These are phyloP conservation scores for Epichloe gansuensis DNA, from an alignment of 2,329 filamentous ascomycete genomes.

Conservation along the genomic window DNA sequence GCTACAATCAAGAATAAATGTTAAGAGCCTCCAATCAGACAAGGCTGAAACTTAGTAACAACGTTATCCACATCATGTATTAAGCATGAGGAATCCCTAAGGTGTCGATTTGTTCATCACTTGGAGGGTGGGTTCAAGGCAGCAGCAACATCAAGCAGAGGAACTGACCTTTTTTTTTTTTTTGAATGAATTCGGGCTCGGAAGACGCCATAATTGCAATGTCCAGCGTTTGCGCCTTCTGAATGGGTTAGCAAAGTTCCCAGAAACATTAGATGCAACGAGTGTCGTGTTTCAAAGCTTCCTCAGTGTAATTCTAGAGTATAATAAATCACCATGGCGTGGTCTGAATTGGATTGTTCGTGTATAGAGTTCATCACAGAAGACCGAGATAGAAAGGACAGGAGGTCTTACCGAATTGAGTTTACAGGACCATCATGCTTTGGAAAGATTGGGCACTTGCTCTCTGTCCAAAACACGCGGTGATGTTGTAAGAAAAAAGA, in stretches of 20 bases:
- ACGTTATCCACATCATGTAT: conserved; percentile 51
- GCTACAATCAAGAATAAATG: conserved; percentile 10
- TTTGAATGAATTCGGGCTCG: neutral
- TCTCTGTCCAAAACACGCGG: neutral
- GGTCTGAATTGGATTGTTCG: conserved; percentile 55
- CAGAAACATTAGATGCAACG: neutral
- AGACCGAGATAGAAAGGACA: conserved; percentile 2
- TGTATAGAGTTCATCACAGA: conserved; percentile 24
- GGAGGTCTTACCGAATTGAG: conserved; percentile 11
- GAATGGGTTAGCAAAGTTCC: neutral
- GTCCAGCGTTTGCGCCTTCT: neutral
- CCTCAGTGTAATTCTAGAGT: conserved; percentile 46
- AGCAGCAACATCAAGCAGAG: neutral
- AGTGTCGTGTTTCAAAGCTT: conserved; percentile 12
- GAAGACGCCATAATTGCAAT: neutral
- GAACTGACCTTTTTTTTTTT: conserved; percentile 40
- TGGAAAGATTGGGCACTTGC: neutral
- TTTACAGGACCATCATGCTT: neutral
- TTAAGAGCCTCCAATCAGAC: conserved; percentile 40
- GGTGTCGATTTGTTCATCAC: conserved; percentile 51
- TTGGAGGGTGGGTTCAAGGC: conserved; percentile 17
- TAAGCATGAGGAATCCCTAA: conserved; percentile 57
- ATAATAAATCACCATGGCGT: conserved; percentile 38
- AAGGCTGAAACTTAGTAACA: conserved; percentile 52
- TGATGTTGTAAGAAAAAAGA: neutral